Conservation (phyloP, 306 rosid genomes). For the Boehmeria nivea region DNA sequence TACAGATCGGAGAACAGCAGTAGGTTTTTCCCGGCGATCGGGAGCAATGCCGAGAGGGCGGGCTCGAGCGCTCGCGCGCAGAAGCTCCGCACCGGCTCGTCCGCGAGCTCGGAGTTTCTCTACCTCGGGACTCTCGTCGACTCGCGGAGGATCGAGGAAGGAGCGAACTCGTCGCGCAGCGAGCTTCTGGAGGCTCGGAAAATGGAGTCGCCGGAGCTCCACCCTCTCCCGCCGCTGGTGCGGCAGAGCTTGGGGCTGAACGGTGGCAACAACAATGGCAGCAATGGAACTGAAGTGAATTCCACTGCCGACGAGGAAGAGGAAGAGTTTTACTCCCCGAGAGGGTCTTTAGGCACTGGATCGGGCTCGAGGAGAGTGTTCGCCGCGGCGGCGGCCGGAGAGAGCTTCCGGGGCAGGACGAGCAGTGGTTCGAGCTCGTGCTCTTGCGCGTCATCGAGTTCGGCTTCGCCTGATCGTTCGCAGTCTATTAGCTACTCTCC, state of each 20-base stretch:
- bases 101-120: slow-evolving; percentile 78
- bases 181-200: slow-evolving; percentile 37
- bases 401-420: slow-evolving; percentile 25
- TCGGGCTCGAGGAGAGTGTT: slow-evolving; percentile 62
- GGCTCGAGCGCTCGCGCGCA: slow-evolving; percentile 13
- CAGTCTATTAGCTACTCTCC: slow-evolving; percentile 47
- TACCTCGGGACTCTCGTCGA: slow-evolving; percentile 79
- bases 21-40: slow-evolving; percentile 45
- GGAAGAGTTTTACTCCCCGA: slow-evolving; percentile 84
- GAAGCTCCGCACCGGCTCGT: slow-evolving; percentile 32
- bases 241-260: slow-evolving; percentile 17
- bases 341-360: slow-evolving; percentile 59
- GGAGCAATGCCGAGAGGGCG: background rate
- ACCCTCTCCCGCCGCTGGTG: slow-evolving; percentile 48
- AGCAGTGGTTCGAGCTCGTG: slow-evolving; percentile 33
- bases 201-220: slow-evolving; percentile 51
- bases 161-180: slow-evolving; percentile 11
- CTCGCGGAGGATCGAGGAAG: slow-evolving; percentile 53
- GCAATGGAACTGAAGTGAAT: slow-evolving; percentile 16
- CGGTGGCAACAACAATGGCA: slow-evolving; percentile 5
- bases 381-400: slow-evolving; percentile 22
- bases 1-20: slow-evolving; percentile 65
- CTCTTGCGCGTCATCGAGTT: slow-evolving; percentile 51
- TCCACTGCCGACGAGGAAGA: slow-evolving; percentile 47
- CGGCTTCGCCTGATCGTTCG: slow-evolving; percentile 58